Conservation (phyloP, 768 basidiomycete genomes). For the Podaxis sp. region DNA sequence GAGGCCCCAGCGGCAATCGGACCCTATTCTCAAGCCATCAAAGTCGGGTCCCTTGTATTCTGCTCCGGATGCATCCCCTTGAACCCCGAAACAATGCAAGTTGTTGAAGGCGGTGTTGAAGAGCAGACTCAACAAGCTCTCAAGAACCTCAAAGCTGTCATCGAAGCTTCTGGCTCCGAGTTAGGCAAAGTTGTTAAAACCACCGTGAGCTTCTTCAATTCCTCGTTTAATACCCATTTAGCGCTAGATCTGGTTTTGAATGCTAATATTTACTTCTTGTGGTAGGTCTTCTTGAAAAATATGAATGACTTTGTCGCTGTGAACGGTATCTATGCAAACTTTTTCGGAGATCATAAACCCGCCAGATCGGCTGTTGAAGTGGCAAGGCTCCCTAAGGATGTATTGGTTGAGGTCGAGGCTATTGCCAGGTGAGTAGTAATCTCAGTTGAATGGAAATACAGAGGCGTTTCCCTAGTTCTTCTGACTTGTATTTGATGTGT, state of each 20-base stretch:
- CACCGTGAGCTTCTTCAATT: conserved; percentile 54
- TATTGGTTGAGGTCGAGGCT: conserved; percentile 89
- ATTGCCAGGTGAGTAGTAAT: conserved; percentile 62
- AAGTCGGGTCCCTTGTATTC: conserved; percentile 82
- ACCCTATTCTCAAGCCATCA: conserved; percentile 88
- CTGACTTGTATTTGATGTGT: neutral
- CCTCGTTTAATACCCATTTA: neutral
- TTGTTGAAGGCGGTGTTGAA: conserved; percentile 75
- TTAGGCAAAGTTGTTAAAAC: conserved; percentile 86
- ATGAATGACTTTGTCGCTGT: conserved; percentile 89
- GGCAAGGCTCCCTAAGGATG: conserved; percentile 83
- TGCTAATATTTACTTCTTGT: neutral
- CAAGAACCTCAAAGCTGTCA: conserved; percentile 79
- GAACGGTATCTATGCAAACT: conserved; percentile 77
- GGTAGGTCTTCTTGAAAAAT: conserved; percentile 84
- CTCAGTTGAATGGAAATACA: neutral
- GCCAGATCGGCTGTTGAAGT: conserved; percentile 93
- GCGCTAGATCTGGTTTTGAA: neutral
- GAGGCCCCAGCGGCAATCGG: conserved; percentile 80
- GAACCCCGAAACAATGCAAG: conserved; percentile 64
- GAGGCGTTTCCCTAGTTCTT: neutral
- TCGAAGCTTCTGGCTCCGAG: conserved; percentile 80
- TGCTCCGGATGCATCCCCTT: conserved; percentile 88
- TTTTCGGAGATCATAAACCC: conserved; percentile 91
- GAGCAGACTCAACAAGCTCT: conserved; percentile 82